Conservation (phyloP, 2,329 filamentous ascomycete species). For the Xylariaceae sp. region DNA sequence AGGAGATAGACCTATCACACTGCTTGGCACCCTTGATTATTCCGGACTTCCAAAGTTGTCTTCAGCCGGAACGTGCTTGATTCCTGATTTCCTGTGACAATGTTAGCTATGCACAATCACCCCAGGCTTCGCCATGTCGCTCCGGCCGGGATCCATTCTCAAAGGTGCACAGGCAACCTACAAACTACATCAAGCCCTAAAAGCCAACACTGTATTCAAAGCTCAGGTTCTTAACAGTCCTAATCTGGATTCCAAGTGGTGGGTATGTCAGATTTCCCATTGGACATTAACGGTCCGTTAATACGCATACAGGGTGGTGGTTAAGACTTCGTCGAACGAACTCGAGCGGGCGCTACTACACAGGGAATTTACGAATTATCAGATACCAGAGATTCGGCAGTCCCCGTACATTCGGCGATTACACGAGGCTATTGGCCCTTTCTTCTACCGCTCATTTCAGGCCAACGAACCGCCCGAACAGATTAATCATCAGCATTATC, state of each 20-base stretch:
- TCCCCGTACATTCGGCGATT: background rate
- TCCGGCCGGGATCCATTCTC: background rate
- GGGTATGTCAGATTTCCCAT: too few relatives aligned
- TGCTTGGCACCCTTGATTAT: too few relatives aligned
- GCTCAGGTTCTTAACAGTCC: background rate
- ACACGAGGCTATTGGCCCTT: background rate
- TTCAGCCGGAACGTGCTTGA: too few relatives aligned
- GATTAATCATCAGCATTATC: too few relatives aligned
- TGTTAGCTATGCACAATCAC: too few relatives aligned
- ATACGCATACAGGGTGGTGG: background rate
- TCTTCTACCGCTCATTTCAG: background rate
- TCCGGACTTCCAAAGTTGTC: too few relatives aligned
- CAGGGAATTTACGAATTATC: background rate
- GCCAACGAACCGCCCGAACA: background rate
- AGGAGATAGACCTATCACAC: too few relatives aligned
- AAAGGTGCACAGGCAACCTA: background rate
- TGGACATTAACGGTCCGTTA: background rate
- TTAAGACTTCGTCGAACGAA: background rate
- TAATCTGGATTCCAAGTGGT: background rate
- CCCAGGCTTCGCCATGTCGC: background rate
- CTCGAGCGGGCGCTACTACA: background rate
- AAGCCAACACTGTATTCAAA: background rate
- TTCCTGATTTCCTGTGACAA: too few relatives aligned
- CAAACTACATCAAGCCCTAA: background rate
- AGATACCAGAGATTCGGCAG: background rate